phyloP scores from a whole-genome alignment of 2,329 filamentous ascomycete species.

The Thermomyces lanuginosus region DNA sequence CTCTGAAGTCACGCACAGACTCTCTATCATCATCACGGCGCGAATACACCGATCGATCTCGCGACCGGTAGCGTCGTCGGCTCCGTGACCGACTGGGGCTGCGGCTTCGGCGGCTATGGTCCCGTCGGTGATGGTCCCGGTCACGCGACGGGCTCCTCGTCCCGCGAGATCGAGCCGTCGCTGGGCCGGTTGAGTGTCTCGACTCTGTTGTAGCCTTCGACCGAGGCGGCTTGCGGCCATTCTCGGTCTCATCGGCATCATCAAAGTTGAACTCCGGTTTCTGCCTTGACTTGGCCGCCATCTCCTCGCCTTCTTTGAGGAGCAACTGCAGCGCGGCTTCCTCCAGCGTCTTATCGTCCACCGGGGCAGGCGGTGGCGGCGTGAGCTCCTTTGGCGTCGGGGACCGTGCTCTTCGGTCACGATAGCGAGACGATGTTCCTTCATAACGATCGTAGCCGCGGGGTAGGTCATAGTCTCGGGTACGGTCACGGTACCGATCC shows the following conservation, averaged over 20 bases:
- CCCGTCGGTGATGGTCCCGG: slow-evolving; percentile 10
- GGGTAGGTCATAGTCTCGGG: slow-evolving; percentile 11
- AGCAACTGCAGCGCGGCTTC: slow-evolving; percentile 38
- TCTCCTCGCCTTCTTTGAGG: slow-evolving; percentile 38
- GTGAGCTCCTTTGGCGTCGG: slow-evolving; percentile 19
- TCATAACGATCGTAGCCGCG: slow-evolving; percentile 7
- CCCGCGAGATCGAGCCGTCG: slow-evolving; percentile 11
- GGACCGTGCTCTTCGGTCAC: slow-evolving; percentile 17
- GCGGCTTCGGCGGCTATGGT: slow-evolving; percentile 14
- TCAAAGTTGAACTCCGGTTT: slow-evolving; percentile 37
- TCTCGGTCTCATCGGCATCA: slow-evolving; percentile 28
- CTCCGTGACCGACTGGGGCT: slow-evolving; percentile 11
- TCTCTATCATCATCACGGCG: slow-evolving; percentile 7
- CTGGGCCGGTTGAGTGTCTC: slow-evolving; percentile 13
- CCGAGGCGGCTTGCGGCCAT: slow-evolving; percentile 19
- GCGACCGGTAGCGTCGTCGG: slow-evolving; percentile 9
- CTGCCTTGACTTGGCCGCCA: slow-evolving; percentile 35
- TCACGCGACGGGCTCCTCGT: slow-evolving; percentile 15
- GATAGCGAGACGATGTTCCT: slow-evolving; percentile 10
- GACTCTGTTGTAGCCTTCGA: slow-evolving; percentile 14
- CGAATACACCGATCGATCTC: slow-evolving; percentile 9
- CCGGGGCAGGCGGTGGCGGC: slow-evolving; percentile 14
- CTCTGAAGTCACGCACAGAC: slow-evolving; percentile 5
- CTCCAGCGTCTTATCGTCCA: slow-evolving; percentile 40
- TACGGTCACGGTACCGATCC: slow-evolving; percentile 14